These are phyloP conservation scores for Lolium multiflorum DNA, from an alignment of 176 grass and related monocot genomes.

Conservation along the genomic window DNA sequence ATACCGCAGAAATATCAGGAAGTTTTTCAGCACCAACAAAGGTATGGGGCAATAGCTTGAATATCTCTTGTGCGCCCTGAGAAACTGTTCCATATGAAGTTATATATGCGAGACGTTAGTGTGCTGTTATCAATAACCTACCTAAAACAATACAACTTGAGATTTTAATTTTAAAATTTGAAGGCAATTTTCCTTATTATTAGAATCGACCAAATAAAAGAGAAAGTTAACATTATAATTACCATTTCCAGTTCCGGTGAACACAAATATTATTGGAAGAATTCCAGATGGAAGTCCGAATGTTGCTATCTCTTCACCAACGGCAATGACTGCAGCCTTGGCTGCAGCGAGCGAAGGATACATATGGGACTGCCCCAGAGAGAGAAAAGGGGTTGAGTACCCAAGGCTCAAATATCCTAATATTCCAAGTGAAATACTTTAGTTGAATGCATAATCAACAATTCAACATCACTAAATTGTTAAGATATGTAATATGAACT, in stretches of 20 bases:
- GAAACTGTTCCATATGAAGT: conserved; percentile 71
- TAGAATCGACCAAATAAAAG: conserved; percentile 9
- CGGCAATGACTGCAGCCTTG: conserved; percentile 80
- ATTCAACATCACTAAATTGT: too few species aligned
- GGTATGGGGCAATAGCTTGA: conserved; percentile 92
- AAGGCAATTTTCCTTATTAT: conserved; percentile 11
- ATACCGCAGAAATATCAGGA: conserved; percentile 75
- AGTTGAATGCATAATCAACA: conserved; percentile 9
- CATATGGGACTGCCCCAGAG: conserved; percentile 94
- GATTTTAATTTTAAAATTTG: background rate
- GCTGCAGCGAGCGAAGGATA: conserved; percentile 93
- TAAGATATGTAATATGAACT: too few species aligned
- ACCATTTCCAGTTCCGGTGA: conserved; percentile 99
- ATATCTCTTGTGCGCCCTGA: conserved; percentile 97
- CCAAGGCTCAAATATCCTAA: conserved; percentile 94
- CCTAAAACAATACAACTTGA: conserved; percentile 30
- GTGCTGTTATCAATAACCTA: background rate
- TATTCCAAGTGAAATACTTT: conserved; percentile 30
- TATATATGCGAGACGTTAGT: conserved; percentile 29
- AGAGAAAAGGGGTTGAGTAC: conserved; percentile 94
- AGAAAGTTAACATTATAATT: conserved; percentile 1
- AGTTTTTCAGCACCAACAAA: conserved; percentile 75
- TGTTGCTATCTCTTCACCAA: conserved; percentile 97
- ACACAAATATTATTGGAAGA: conserved; percentile 83
- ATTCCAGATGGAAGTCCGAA: conserved; percentile 85